Percentiles rank a stretch among this genome's conserved stretches.
Conservation (phyloP, 139 green algal species). For the Volvox africanus region DNA sequence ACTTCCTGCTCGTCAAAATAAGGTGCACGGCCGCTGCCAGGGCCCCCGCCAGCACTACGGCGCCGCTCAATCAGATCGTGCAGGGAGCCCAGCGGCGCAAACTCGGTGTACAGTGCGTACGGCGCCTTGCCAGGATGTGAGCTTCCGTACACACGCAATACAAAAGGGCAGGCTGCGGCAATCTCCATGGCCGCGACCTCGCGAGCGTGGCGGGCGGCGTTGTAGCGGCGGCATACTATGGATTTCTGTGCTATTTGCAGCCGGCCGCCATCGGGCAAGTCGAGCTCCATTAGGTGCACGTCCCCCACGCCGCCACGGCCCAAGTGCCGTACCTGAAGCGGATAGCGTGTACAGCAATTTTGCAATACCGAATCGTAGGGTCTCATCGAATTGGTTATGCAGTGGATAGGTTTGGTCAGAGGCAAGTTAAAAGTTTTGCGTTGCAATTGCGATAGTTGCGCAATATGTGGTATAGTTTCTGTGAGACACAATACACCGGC, state of each 20-base stretch:
- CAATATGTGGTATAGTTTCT: too few relatives aligned
- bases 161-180: constrained; percentile 33
- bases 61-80: constrained; percentile 33
- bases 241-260: constrained; percentile 27
- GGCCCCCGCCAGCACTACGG: background rate
- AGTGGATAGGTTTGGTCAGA: background rate
- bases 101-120: constrained; percentile 36
- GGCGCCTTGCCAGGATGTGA: constrained; percentile 26
- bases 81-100: constrained; percentile 38
- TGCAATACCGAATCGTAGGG: background rate
- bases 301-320: constrained; percentile 34
- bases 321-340: constrained; percentile 14
- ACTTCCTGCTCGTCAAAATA: constrained; percentile 28
- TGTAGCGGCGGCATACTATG: constrained; percentile 27
- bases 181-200: constrained; percentile 42
- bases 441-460: background rate
- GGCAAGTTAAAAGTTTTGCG: background rate
- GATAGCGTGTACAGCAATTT: background rate
- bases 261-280: background rate
- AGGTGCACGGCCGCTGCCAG: background rate
- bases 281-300: constrained; percentile 32
- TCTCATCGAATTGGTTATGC: background rate
- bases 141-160: constrained; percentile 38
- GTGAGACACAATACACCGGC: too few relatives aligned
- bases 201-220: constrained; percentile 10